Conservation (phyloP, 2,329 filamentous ascomycete species). For the Stagonosporopsis vannaccii region DNA sequence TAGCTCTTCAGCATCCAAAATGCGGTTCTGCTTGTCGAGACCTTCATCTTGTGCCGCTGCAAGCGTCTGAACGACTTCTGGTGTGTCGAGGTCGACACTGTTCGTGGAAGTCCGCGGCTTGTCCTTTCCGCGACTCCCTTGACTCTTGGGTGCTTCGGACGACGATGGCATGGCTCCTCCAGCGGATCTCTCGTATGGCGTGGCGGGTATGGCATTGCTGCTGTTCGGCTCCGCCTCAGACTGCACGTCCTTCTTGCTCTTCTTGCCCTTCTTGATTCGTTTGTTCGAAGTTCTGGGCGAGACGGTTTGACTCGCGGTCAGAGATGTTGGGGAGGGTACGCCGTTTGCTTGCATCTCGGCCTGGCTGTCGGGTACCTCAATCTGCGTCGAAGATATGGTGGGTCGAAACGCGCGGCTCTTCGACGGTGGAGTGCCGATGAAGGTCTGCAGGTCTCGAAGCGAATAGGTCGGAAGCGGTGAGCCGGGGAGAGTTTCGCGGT, state of each 20-base stretch:
- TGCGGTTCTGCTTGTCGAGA: not conserved
- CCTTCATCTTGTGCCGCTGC: not conserved
- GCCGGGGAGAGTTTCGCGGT: not conserved
- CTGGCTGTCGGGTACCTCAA: constrained; percentile 28
- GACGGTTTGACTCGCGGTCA: constrained; percentile 3
- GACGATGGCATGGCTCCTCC: not conserved
- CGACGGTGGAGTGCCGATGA: constrained; percentile 3
- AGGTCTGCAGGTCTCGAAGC: not conserved
- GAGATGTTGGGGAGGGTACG: constrained; percentile 8
- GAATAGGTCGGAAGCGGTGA: not conserved
- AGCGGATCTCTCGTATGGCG: not conserved
- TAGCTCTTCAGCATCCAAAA: not conserved
- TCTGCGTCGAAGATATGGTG: constrained; percentile 1
- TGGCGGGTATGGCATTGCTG: not conserved
- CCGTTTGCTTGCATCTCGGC: not conserved
- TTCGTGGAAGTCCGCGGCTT: not conserved
- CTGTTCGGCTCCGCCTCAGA: not conserved
- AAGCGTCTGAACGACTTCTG: not conserved
- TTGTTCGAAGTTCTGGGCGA: constrained; percentile 6
- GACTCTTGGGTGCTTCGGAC: not conserved
- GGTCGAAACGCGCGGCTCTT: not conserved
- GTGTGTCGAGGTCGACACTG: not conserved
- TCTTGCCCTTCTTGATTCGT: constrained; percentile 1
- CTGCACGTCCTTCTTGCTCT: not conserved
- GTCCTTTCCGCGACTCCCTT: not conserved